Base-by-base conservation (phyloP, 2,329 filamentous ascomycete species). In the Gyromitra esculenta region DNA sequence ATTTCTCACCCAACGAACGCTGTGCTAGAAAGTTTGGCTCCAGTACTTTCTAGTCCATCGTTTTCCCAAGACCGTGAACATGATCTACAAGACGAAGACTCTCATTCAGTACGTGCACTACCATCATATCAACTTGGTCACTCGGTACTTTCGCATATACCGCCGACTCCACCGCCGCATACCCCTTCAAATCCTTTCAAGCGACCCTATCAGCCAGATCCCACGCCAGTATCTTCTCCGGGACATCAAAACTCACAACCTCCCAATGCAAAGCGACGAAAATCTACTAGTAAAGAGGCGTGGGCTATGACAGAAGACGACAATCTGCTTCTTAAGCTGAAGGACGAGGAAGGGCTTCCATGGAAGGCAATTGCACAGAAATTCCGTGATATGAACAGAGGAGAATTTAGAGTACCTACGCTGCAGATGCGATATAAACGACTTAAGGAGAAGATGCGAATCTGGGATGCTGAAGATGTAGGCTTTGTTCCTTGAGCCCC, bases 341-440 rank as follows among this genome's bases (percentile, higher is more conserved):
- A 81, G 21, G 81, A 83, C n/a, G 80, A 81, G 50, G 81, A 83
- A 39, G 68, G 80, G 9, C 74, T 82, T 8, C 81, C 81, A 18
- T 84, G 83, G 83, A 83, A 83, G 66, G 81, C 81, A 11, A 81
- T 83, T 48, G 79, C 79, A 15, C 73, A 67, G 35, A 79, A 77
- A 31, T 83, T 83, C 76, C 81, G 82, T 50, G 80, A 81, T 37
- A 75, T 79, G 63, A 81, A 79, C 43, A 80, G 81, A 39, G 81
- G 81, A 25, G 78, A 77, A 15, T 82, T 82, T 78, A 80, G 80
- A 45, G 80, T 82, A 65, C 81, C 83, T 21, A 83, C 83, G 52
- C 78, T 84, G 52, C 83, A 84, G 75, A 84, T 84, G 83, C 81
- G 82, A 35, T 82, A 83, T 69, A 83, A 82, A 78, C 80, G 83